Evolutionary conservation across 2,329 filamentous ascomycete species (phyloP).

Genomic region (Penicillium frequentans): DNA sequence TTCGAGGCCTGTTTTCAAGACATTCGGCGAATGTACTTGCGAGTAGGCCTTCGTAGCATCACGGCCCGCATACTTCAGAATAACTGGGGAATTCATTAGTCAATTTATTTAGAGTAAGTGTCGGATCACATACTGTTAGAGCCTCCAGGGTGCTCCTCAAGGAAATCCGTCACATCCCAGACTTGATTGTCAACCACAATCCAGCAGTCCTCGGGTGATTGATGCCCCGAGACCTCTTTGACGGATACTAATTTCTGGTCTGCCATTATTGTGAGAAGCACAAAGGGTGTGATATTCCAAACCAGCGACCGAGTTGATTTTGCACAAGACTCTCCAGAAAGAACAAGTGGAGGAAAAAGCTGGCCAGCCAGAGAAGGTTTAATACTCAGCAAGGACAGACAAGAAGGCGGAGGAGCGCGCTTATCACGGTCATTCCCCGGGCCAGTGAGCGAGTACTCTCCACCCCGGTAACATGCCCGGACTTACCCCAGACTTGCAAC

Average conservation of each 20-base stretch:
- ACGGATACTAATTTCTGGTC: slow-evolving; percentile 38
- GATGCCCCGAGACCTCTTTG: slow-evolving; percentile 52
- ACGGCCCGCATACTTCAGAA: slow-evolving; percentile 47
- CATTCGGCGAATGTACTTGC: slow-evolving; percentile 48
- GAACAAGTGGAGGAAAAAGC: neutral
- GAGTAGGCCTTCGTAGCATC: slow-evolving; percentile 49
- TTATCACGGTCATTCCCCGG: slow-evolving; percentile 13
- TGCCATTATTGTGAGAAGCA: slow-evolving; percentile 24
- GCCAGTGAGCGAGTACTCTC: slow-evolving; percentile 4
- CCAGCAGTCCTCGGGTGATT: slow-evolving; percentile 57
- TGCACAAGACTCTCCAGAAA: neutral
- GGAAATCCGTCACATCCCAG: slow-evolving; percentile 67
- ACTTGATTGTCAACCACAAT: slow-evolving; percentile 67
- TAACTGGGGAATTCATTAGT: slow-evolving; percentile 31
- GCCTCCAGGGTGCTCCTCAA: slow-evolving; percentile 63
- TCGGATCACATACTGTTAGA: slow-evolving; percentile 43
- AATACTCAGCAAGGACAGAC: slow-evolving; percentile 21
- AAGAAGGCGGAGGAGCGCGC: neutral
- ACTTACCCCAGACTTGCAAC: slow-evolving; percentile 17
- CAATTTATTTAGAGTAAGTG: neutral
- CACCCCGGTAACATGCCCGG: slow-evolving; percentile 21
- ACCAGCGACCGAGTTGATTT: neutral
- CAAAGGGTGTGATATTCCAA: neutral
- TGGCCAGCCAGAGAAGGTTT: slow-evolving; percentile 15
- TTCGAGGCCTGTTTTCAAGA: slow-evolving; percentile 46